Conservation (phyloP, 2,329 filamentous ascomycete species). For the Arthrobotrys iridis region DNA sequence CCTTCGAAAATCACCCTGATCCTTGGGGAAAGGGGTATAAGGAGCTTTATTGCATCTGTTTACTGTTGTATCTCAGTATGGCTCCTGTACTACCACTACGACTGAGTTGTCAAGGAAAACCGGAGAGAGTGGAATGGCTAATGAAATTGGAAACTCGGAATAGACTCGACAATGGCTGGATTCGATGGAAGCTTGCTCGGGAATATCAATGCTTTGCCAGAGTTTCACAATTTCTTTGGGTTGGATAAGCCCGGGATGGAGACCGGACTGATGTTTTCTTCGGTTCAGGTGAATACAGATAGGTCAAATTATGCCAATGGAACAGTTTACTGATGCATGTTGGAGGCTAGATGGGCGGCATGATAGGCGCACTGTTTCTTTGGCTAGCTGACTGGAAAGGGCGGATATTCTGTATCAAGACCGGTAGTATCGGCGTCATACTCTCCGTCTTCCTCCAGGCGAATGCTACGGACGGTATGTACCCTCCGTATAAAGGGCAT, state of each 20-base stretch:
- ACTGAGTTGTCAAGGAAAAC: no score
- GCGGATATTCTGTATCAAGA: slow-evolving; percentile 68
- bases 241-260: slow-evolving; percentile 65
- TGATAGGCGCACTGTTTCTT: slow-evolving; percentile 67
- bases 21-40: slow-evolving; percentile 54
- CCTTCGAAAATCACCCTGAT: slow-evolving; percentile 50
- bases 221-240: slow-evolving; percentile 66
- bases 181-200: slow-evolving; percentile 69
- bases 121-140: background rate
- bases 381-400: slow-evolving; percentile 67
- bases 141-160: background rate
- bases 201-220: slow-evolving; percentile 67
- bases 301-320: slow-evolving; percentile 58
- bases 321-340: background rate
- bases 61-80: slow-evolving; percentile 46
- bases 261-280: slow-evolving; percentile 63
- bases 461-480: slow-evolving; percentile 56
- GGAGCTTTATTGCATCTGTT: slow-evolving; percentile 48
- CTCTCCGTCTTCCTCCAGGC: slow-evolving; percentile 66
- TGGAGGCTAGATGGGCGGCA: slow-evolving; percentile 64
- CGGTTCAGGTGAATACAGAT: slow-evolving; percentile 41
- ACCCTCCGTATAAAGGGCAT: background rate
- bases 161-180: slow-evolving; percentile 67
- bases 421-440: slow-evolving; percentile 68
- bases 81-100: background rate